Percentiles rank a stretch among this genome's conserved stretches.
Evolutionary conservation across 495 filamentous ascomycete genomes (phyloP).

Genomic region (Diplogelasinospora grovesii): DNA sequence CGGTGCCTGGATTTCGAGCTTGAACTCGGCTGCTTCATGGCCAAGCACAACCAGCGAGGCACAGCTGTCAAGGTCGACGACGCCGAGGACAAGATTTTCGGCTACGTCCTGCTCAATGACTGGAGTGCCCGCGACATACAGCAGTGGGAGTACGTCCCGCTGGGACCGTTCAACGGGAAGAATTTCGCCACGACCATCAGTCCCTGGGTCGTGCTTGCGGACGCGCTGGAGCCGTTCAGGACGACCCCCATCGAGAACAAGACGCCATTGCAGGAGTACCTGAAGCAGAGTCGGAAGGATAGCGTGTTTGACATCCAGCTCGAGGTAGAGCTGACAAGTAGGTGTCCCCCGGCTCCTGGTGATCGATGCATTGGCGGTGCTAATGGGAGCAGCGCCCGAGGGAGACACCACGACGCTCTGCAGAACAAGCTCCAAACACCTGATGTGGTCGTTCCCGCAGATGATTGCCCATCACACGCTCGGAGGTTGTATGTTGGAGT

Average conservation of each 20-base stretch:
- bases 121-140: conserved; percentile 93
- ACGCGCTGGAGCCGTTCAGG: conserved; percentile 69
- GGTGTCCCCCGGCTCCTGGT: conserved; percentile 13
- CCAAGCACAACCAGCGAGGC: conserved; percentile 59
- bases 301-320: conserved; percentile 70
- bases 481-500: conserved; percentile 73
- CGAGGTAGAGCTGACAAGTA: conserved; percentile 64
- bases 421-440: conserved; percentile 57
- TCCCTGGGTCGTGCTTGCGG: conserved; percentile 80
- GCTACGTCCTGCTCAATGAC: conserved; percentile 86
- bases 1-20: conserved; percentile 78
- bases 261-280: conserved; percentile 58
- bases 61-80: conserved; percentile 50
- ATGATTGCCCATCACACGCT: conserved; percentile 91
- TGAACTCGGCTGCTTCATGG: conserved; percentile 79
- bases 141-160: conserved; percentile 79
- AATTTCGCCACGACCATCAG: conserved; percentile 89
- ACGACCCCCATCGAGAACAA: conserved; percentile 54
- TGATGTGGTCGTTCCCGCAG: conserved; percentile 89
- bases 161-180: conserved; percentile 86
- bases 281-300: conserved; percentile 57
- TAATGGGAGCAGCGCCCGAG: conserved; percentile 47
- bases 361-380: not conserved
- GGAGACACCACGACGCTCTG: conserved; percentile 60
- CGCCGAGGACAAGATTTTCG: conserved; percentile 76